Percentiles rank a stretch among this genome's conserved stretches.
These are phyloP conservation scores for Tulasnella sp. DNA, from an alignment of 768 basidiomycete species.

Conservation along the genomic window DNA sequence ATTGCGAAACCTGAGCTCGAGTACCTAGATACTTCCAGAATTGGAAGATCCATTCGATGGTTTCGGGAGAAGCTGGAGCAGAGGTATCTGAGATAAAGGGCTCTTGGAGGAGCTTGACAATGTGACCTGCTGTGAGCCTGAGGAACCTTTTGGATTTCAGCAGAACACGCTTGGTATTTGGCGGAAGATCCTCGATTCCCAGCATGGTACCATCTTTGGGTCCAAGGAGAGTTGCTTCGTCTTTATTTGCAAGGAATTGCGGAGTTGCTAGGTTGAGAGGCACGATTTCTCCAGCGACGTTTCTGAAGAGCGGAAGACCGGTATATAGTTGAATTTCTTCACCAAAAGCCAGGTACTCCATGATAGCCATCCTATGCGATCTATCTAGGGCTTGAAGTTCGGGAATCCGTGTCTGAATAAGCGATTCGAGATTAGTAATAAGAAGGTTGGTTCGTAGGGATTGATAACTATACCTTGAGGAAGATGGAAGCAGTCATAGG, in stretches of 20 bases:
- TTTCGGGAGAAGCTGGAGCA: no score
- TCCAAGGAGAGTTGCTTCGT: background rate
- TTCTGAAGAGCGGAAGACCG: background rate
- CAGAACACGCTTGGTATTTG: background rate
- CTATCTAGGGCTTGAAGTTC: no score
- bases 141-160: no score
- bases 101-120: no score
- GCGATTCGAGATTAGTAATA: background rate
- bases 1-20: no score
- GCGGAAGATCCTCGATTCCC: background rate
- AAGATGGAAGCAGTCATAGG: background rate
- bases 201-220: background rate
- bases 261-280: background rate
- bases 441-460: background rate
- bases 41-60: no score
- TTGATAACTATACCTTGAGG: background rate
- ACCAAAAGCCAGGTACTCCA: slow-evolving; percentile 4
- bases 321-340: background rate
- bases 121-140: no score
- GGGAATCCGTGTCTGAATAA: no score
- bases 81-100: no score
- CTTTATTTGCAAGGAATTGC: background rate
- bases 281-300: background rate
- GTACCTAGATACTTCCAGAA: no score
- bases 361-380: background rate